These are phyloP conservation scores for Chytriomyces sp. DNA, from an alignment of 192 early-diverging fungal species.

Conservation along the genomic window DNA sequence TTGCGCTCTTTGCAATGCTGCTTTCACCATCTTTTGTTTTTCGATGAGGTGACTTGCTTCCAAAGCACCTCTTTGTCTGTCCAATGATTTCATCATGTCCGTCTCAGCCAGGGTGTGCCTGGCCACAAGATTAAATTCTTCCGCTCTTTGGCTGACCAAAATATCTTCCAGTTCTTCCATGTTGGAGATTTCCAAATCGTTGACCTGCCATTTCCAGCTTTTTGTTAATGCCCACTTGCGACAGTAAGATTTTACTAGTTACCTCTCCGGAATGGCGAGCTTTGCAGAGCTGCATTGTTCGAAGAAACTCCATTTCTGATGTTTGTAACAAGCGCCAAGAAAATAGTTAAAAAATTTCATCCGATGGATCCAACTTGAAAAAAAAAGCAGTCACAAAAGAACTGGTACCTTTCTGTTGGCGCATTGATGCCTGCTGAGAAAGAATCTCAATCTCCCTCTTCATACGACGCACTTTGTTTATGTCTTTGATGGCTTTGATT, in stretches of 20 bases:
- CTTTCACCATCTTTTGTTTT: conserved; percentile 13
- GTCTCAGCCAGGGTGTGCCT: conserved; percentile 7
- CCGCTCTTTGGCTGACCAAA: background rate
- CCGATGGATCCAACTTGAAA: no score
- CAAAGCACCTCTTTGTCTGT: background rate
- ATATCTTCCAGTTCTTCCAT: conserved; percentile 31
- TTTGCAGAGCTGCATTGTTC: conserved; percentile 29
- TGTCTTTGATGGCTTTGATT: conserved; percentile 28
- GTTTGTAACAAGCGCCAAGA: no score
- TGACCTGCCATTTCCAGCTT: background rate
- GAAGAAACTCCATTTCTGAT: conserved; percentile 18
- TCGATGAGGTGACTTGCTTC: conserved; percentile 14
- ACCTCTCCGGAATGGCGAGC: conserved; percentile 24
- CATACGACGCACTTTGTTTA: background rate
- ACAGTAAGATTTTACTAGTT: no score
- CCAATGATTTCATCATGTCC: background rate
- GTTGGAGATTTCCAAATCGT: conserved; percentile 28
- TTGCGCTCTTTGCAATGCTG: conserved; percentile 11
- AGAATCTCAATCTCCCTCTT: conserved; percentile 29
- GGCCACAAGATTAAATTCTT: conserved; percentile 28
- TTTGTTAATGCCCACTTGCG: background rate
- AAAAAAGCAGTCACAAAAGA: no score
- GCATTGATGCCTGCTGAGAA: conserved; percentile 6
- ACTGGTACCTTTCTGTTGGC: conserved; percentile 29
- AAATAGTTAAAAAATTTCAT: no score